Base-by-base conservation (phyloP, 371 early-diverging fungal species). In the Furculomyces boomerangus region DNA sequence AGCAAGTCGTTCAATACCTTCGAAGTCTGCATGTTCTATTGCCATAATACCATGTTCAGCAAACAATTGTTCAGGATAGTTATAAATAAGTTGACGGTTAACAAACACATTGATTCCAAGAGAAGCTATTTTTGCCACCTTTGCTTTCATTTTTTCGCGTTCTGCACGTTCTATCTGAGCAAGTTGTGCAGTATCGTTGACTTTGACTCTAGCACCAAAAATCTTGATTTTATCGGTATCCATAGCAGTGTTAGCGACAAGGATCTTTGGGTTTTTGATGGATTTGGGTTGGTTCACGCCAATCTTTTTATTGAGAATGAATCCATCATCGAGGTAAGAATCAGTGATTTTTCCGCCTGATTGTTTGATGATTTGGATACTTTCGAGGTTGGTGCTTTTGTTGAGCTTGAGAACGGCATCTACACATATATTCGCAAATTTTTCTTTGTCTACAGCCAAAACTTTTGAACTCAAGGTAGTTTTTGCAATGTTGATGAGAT, bases 191-290 rank as follows among this genome's bases (percentile, higher is more conserved):
- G 98, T 90, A 45, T 93, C 88, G 63, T 91, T 90, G 1, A 99
- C 99, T 50, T 88, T 83, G 48, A 98, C 86, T 58, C 96, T 88
- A 30, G 99, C 96, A 57, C 98, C 98, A 73, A 97, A 98, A 53
- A 99, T 88, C 78, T 99, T 99, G 72, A 99, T 91, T 72, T 99
- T 99, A 69, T 99, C 99, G 20, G 96, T 92, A 73, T 99, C 99
- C 94, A 99, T 93, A 50, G 97, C 87, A 58, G 98, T 98, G 68
- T 99, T 99, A 63, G 97, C 99, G 70, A 98, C 81, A 67, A 99
- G 75, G 60, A 99, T 93, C 60, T 83, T 91, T 35, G 94, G 94
- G 59, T 95, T 93, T 74, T 90, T 89, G 55, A 97, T 81, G 51
- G 88, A 72, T 70, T 93, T 94, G 54, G 97, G 93, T 67, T 88